Evolutionary conservation across 371 early-diverging fungal genomes (phyloP), one percentile per base, ranked within the genome.

Genomic region (Rhizomucor pusillus): DNA sequence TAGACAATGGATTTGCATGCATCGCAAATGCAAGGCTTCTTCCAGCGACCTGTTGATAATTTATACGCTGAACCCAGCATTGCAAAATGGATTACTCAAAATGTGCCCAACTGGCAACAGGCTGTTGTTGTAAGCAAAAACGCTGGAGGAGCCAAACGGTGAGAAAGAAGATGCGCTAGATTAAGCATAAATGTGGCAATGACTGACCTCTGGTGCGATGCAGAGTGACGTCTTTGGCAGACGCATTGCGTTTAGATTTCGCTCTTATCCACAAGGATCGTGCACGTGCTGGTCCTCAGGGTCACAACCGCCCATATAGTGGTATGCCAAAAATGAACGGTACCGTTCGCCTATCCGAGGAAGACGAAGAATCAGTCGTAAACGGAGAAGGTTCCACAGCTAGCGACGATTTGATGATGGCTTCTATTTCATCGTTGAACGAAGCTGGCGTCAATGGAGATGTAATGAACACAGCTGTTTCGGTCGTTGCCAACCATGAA

Each of bases 81-180:
- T 54, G 88, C 89, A 50, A 86, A 89, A 63, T 97, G 92, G 90
- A 92, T 98, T 56, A 72, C 71, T n/a, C 90, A 90, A 52, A 69
- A 83, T 60, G 87, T 91, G 29, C 81, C 88, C 24, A 84, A 90
- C 50, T 87, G 89, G 73, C 63, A 76, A 56, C 75, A 84, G 45
- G 92, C 88, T 54, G 95, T 95, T 11, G 90, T 96, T 20, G 93
- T 98, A 24, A 87, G 90, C 60, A 96, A 96, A 81, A 96, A 98
- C 70, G 94, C 98, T n/a, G 98, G 98, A 52, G 97, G 95, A 35
- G 93, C 95, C 61, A 95, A 96, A 78, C 85, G 96, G 93, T 90
- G 75, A 52, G 25, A 5, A 29, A 14, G 25, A 16, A 19, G 9
- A 45, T 11, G 46, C n/a, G n/a, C n/a, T n/a, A 41, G 12, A n/a